Percentiles rank a stretch among this genome's conserved stretches.
Conservation (phyloP, 306 rosid genomes). For the Prinsepia uniflora region DNA sequence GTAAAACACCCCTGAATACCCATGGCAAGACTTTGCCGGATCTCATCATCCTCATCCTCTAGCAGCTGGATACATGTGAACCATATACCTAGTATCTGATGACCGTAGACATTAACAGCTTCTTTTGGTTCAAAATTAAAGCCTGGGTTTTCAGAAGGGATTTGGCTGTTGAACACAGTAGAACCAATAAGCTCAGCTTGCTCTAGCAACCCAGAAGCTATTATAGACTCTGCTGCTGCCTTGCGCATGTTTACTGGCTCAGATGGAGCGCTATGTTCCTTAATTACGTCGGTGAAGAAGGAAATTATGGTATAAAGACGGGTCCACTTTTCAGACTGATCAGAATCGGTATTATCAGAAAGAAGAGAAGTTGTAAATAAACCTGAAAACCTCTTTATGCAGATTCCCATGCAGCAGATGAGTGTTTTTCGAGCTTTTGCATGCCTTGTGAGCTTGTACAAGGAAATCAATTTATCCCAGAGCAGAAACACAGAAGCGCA, state of each 20-base stretch:
- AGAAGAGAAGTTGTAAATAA: constrained; percentile 43
- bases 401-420: constrained; percentile 70
- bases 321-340: constrained; percentile 31
- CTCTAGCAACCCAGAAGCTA: constrained; percentile 86
- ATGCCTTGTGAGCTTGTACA: constrained; percentile 58
- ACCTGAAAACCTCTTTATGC: constrained; percentile 54
- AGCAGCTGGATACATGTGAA: constrained; percentile 77
- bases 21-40: constrained; percentile 57
- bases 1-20: constrained; percentile 70
- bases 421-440: constrained; percentile 72
- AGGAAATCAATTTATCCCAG: constrained; percentile 71
- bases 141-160: constrained; percentile 32
- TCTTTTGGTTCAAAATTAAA: constrained; percentile 40
- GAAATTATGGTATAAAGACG: constrained; percentile 48
- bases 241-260: constrained; percentile 69
- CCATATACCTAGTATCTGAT: constrained; percentile 67
- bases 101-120: constrained; percentile 60
- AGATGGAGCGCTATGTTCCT: constrained; percentile 59
- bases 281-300: constrained; percentile 49
- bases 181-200: constrained; percentile 58
- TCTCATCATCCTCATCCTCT: constrained; percentile 87
- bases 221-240: constrained; percentile 71
- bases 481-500: constrained; percentile 52
- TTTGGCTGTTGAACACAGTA: constrained; percentile 30
- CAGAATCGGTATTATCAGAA: constrained; percentile 24